Base-by-base conservation (phyloP, 2,329 filamentous ascomycete genomes). In the Pseudocercospora vitis region DNA sequence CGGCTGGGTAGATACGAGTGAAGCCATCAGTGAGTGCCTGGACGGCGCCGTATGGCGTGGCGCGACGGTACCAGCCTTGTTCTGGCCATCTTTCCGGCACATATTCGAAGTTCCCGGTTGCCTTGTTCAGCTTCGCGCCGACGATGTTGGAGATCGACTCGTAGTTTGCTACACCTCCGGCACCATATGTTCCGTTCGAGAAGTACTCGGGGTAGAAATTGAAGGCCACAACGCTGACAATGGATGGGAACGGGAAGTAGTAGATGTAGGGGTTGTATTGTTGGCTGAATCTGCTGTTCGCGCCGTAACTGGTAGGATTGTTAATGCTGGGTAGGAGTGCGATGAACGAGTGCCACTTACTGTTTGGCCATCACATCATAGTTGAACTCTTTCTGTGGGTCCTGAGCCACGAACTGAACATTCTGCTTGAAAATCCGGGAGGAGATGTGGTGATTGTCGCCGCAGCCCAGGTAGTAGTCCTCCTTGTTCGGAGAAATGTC, bases 121-220 rank as follows among this genome's bases (percentile, higher is more conserved):
- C 48, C 35, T 57, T 28, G 45, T 67, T 42, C 19, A 56, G 54
- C 49, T 63, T 35, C 16, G 63, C 65, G n/a, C 65, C 65, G 24
- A 68, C 52, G 46, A 67, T 67, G 44, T 50, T 58, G 3, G 62
- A 63, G 52, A 68, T 60, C 4, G 63, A 65, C 48, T 67, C 63
- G 59, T 67, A 67, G 58, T 66, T 72, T 32, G 70, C 59, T 21
- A 71, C 66, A 56, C 71, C 70, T 12, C 68, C 70, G 1, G 58
- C 58, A 14, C 65, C 68, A 53, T 70, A 71, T 11, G 69, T 72
- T 16, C 68, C 67, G 57, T 72, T 72, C 26, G 65, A 68, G 69
- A 67, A 68, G 55, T 65, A 67, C 4, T 64, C 55, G 1, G 65
- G 63, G 56, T 67, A 66, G 56, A 68, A 67, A 24, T 62, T 61